Evolutionary conservation across 768 basidiomycete genomes (phyloP).

Genomic region (Clitopilus hobsonii): DNA sequence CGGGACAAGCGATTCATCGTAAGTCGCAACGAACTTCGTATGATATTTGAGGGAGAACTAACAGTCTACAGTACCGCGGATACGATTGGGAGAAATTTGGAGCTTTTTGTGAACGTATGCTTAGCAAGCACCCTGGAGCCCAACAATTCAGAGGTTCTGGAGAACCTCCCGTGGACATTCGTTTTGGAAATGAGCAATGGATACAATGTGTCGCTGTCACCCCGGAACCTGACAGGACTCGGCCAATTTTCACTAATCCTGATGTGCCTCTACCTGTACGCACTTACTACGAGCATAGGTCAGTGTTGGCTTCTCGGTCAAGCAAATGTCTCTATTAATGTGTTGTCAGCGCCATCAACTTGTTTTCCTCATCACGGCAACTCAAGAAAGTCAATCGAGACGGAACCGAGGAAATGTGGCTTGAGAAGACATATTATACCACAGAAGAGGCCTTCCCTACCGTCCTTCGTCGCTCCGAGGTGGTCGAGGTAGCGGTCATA

Average conservation of each 20-base stretch:
- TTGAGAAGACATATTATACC: conserved; percentile 83
- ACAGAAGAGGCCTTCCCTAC: conserved; percentile 91
- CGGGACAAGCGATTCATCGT: conserved; percentile 91
- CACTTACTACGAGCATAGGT: conserved; percentile 87
- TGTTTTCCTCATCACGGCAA: conserved; percentile 75
- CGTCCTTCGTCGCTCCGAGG: conserved; percentile 84
- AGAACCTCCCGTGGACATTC: conserved; percentile 78
- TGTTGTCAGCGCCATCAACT: conserved; percentile 62
- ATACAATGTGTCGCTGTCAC: conserved; percentile 85
- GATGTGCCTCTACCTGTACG: conserved; percentile 78
- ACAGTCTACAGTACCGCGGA: conserved; percentile 70
- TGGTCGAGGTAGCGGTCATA: conserved; percentile 61
- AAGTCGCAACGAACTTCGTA: conserved; percentile 23
- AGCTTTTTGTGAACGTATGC: conserved; percentile 86
- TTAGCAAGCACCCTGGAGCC: conserved; percentile 85
- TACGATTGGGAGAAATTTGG: conserved; percentile 94
- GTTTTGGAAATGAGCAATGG: conserved; percentile 74
- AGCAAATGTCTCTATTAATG: neutral
- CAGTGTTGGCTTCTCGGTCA: conserved; percentile 2
- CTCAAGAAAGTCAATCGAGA: conserved; percentile 60
- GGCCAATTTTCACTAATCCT: conserved; percentile 79
- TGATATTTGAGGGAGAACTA: conserved; percentile 1
- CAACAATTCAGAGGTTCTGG: conserved; percentile 68
- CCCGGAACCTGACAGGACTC: conserved; percentile 77
- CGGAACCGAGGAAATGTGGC: conserved; percentile 73